Evolutionary conservation across 306 rosid genomes (phyloP).

Genomic region (Betula pendula): DNA sequence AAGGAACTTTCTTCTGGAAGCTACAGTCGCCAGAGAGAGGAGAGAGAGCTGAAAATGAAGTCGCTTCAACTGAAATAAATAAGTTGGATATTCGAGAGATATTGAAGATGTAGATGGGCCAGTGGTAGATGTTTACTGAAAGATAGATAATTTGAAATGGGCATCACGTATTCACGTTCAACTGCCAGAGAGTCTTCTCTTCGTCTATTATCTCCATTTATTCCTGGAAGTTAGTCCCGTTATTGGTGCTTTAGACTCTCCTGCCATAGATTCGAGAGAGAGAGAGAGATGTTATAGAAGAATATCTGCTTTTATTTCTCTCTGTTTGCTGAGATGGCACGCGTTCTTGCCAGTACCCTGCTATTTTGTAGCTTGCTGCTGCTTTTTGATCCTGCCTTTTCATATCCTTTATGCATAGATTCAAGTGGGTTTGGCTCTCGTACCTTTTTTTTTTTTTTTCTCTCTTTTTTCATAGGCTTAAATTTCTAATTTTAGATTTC

Average conservation of each 20-base stretch:
- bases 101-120: conserved; percentile 16
- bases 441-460: background rate
- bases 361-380: conserved; percentile 52
- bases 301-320: conserved; percentile 4
- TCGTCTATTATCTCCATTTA: background rate
- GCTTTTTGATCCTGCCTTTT: conserved; percentile 52
- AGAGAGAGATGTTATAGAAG: conserved; percentile 26
- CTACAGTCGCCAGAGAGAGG: conserved; percentile 15
- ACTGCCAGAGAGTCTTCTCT: conserved; percentile 14
- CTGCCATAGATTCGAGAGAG: conserved; percentile 28
- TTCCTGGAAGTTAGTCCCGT: conserved; percentile 17
- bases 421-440: conserved; percentile 56
- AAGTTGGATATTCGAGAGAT: background rate
- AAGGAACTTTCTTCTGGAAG: conserved; percentile 12
- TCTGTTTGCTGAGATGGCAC: conserved; percentile 51
- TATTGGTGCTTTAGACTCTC: conserved; percentile 13
- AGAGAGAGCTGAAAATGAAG: conserved; percentile 27
- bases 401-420: conserved; percentile 82
- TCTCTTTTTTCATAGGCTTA: background rate
- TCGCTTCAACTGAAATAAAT: conserved; percentile 22
- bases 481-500: conserved; percentile 9
- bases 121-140: background rate
- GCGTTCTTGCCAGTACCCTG: conserved; percentile 39
- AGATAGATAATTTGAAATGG: conserved; percentile 19
- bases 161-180: conserved; percentile 16